Base-by-base conservation (phyloP, 306 rosid genomes). In the Vigna nakashimae region DNA sequence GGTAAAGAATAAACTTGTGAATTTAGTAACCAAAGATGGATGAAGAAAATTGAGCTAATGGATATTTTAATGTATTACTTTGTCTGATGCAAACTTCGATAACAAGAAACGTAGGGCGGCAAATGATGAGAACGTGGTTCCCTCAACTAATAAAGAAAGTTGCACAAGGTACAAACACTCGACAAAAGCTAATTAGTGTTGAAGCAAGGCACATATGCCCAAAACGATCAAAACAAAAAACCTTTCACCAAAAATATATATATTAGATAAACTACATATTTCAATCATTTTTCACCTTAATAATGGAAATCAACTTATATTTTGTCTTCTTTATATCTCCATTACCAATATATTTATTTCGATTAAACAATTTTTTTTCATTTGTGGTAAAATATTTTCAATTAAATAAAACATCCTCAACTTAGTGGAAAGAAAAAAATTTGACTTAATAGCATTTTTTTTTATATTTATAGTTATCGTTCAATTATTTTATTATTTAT, bases 121-220 rank as follows among this genome's bases (percentile, higher is more conserved):
- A 70, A 70, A 70, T 9, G 12, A 79, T 60, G 71, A 62, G 63
- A 78, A 57, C 71, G 77, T 69, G 76, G 60, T 2, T 46, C 18
- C 53, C 76, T 26, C 60, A 70, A 24, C 16, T 9, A 40, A 36
- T 2, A 18, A 75, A 64, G 22, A 20, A 48, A 58, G 80, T 76
- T 57, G 46, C 17, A 50, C 49, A 56, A 9, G 18, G 12, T 51
- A 20, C 74, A 69, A 14, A 20, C 36, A 17, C 83, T 12, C 28
- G 8, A 56, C 4, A 58, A 26, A 32, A 48, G 65, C 46, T 67
- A 67, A 81, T 51, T 6, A 24, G 50, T 14, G 6, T n/a, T 42
- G 43, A 71, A 65, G 83, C 48, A 65, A 65, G 71, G 74, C 53
- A 77, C 28, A 34, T 60, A 48, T 42, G 45, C 50, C 82, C 48